phyloP scores from a whole-genome alignment of 768 basidiomycete genomes.

The Leccinum subgranulosum region DNA sequence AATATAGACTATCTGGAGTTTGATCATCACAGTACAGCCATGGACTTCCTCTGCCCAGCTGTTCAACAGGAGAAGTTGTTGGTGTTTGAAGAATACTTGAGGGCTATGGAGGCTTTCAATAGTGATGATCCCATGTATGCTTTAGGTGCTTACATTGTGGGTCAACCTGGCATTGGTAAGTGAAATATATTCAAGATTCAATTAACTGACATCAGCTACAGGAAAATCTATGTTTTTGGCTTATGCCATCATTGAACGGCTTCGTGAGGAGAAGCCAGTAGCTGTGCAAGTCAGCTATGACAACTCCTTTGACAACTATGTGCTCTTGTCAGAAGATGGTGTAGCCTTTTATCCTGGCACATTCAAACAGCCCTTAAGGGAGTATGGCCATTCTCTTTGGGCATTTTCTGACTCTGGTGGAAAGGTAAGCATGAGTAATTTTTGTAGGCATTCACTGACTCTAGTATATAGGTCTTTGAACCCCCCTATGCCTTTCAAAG shows the following conservation, averaged over 20 bases:
- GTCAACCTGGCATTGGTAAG: background rate
- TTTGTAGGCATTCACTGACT: background rate
- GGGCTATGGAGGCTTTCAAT: background rate
- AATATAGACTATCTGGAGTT: too few relatives aligned
- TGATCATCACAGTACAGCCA: too few relatives aligned
- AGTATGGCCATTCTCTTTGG: background rate
- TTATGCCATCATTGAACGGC: background rate
- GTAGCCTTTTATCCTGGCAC: background rate
- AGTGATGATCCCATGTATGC: background rate
- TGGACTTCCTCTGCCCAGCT: too few relatives aligned
- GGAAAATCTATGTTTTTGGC: background rate
- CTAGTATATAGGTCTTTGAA: background rate
- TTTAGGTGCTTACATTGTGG: background rate
- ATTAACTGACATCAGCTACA: background rate
- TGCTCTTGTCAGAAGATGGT: background rate
- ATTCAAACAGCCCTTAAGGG: background rate
- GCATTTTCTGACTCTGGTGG: too few relatives aligned
- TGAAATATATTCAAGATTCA: background rate
- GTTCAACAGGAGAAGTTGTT: background rate
- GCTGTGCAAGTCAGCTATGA: background rate
- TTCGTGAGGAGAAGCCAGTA: background rate
- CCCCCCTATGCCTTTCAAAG: background rate
- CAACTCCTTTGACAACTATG: background rate
- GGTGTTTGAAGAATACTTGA: background rate
- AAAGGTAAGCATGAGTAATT: too few relatives aligned